Base-by-base conservation (phyloP, 2,329 filamentous ascomycete genomes). In the Lecanicillium sp. region DNA sequence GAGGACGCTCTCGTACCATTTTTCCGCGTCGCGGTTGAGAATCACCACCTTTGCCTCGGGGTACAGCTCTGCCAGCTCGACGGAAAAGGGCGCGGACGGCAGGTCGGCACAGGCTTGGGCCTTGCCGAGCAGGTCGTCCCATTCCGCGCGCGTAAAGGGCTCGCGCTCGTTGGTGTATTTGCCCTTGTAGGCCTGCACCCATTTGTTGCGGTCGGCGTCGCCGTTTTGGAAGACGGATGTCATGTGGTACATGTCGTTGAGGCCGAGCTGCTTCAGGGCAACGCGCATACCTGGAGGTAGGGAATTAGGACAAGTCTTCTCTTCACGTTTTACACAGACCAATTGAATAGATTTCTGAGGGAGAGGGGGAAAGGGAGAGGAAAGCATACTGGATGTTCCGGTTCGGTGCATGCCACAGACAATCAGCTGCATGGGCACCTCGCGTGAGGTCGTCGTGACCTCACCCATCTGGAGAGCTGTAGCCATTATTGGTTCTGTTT, bases 101-200 rank as follows among this genome's bases (percentile, higher is more conserved):
- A 76, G 54, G 33, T 73, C 73, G 40, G 68, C 67, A 8, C 70
- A 75, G 16, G 67, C 68, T n/a, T 75, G 65, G 47, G 57, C 65
- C 17, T 60, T 49, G 33, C 62, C 64, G 34, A 71, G 60, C 6
- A 71, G 51, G 41, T 56, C 54, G 51, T 72, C 68, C 57, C 66
- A 71, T 44, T 69, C 64, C 14, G 53, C 47, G 31, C 55, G 59
- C n/a, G 49, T 52, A 38, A 62, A 56, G 17, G 37, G 37, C 13
- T 50, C 34, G 9, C 50, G 54, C 18, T 49, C 51, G 39, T 47
- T 51, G 35, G 43, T 50, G 41, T 53, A 62, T 42, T 58, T 61
- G 41, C 51, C 52, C 33, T 57, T 51, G 27, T 57, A 45, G 34
- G 57, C 56, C 17, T 48, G 49, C 33, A 54, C 41, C 58, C 58